Evolutionary conservation across 345 rosid species (phyloP).

Genomic region (Linum trigynum): DNA sequence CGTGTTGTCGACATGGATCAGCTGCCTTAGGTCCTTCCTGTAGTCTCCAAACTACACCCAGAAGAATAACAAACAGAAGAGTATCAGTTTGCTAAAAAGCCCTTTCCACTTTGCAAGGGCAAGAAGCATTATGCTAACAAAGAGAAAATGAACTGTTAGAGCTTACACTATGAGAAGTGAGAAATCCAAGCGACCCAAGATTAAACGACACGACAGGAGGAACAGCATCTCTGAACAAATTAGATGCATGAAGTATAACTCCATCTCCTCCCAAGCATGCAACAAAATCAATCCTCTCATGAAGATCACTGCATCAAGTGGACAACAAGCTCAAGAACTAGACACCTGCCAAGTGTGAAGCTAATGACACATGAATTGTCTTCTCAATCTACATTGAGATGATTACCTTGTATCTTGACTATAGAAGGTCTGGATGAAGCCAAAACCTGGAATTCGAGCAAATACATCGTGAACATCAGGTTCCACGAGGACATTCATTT

Average conservation of each 20-base stretch:
- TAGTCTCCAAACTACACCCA: slow-evolving; percentile 57
- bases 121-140: slow-evolving; percentile 4
- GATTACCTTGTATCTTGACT: slow-evolving; percentile 89
- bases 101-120: not conserved
- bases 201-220: slow-evolving; percentile 96
- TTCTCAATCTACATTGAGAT: not conserved
- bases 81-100: slow-evolving; percentile 7
- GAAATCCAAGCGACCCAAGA: slow-evolving; percentile 97
- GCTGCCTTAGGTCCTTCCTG: slow-evolving; percentile 75
- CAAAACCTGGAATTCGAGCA: slow-evolving; percentile 97
- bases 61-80: slow-evolving; percentile 5
- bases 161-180: slow-evolving; percentile 82
- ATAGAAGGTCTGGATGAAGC: slow-evolving; percentile 93
- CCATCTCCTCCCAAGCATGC: slow-evolving; percentile 99
- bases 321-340: slow-evolving; percentile 4
- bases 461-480: slow-evolving; percentile 95
- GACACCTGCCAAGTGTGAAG: slow-evolving; percentile 10
- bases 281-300: slow-evolving; percentile 94
- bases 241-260: slow-evolving; percentile 90
- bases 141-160: slow-evolving; percentile 8
- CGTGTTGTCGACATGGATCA: slow-evolving; percentile 77
- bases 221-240: slow-evolving; percentile 81
- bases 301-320: slow-evolving; percentile 65
- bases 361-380: slow-evolving; percentile 4
- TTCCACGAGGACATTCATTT: slow-evolving; percentile 92